Evolutionary conservation across 768 basidiomycete species (phyloP), one percentile per base, ranked within the genome.

Genomic region (Chlorophyllum brunneum): DNA sequence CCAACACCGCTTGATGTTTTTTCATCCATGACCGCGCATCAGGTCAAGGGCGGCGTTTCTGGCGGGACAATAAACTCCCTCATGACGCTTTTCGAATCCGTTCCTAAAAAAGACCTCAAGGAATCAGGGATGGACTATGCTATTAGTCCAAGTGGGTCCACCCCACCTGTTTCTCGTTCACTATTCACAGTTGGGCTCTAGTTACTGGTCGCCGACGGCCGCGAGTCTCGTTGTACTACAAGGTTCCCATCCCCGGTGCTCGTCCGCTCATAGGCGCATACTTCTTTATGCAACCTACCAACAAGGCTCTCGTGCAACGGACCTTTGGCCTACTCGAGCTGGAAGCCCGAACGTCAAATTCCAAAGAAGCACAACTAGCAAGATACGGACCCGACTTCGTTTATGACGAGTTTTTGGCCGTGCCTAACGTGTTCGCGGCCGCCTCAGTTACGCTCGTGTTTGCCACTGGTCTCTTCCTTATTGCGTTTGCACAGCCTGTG

Each of bases 331-430:
- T 80, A 7, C 57, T 76, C 18, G 73, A 79, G 53, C 38, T 65
- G 22, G 62, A 70, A 26, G 65, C 65, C 7, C 58, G 58, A 9
- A 45, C 48, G 53, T 29, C 48, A 58, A 56, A 60, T 27, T 54
- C 54, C 1, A 57, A 59, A n/a, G 48, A 59, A 9, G 55, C 63
- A 11, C 58, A 65, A 50, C 61, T 60, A 38, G 58, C 56, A 36
- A 62, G 65, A 40, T 94, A 95, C 60, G 94, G 90, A 4, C 71
- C 81, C 0, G 61, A 77, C 2, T 92, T 97, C 73, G 70, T 70
- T 39, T 95, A 94, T 64, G 81, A 83, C 45, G 92, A 95, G 65
- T 86, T 87, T 52, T 16, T 79, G 57, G 64, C 62, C 20, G 4
- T 82, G 3, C 60, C 69, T n/a, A 72, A 79, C 10, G 39, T 76